Conservation (phyloP, 1,284 basidiomycete species). For the Boletellus deceptivus region DNA sequence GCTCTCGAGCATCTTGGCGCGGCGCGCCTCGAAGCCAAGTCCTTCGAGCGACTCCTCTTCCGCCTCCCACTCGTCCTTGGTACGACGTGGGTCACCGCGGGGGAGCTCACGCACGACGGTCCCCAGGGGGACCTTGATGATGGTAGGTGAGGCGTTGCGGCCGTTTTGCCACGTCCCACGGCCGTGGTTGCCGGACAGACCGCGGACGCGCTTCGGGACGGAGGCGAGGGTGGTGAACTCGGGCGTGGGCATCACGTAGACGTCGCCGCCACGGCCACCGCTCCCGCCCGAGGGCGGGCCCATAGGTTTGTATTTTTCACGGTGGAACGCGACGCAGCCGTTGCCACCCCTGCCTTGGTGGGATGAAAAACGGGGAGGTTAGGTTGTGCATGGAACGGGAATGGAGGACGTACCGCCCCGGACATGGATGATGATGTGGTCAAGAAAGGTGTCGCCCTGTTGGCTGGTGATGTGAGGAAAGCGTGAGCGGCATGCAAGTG, state of each 20-base stretch:
- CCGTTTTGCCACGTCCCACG: slow-evolving; percentile 86
- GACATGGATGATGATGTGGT: slow-evolving; percentile 75
- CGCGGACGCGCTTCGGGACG: slow-evolving; percentile 68
- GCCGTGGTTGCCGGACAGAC: slow-evolving; percentile 67
- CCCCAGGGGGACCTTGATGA: slow-evolving; percentile 83
- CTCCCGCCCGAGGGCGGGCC: slow-evolving; percentile 90
- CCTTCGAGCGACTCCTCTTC: slow-evolving; percentile 61
- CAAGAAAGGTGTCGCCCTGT: slow-evolving; percentile 78
- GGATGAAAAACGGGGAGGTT: not conserved
- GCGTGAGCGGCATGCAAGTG: not conserved
- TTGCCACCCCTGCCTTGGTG: slow-evolving; percentile 74
- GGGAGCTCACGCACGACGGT: slow-evolving; percentile 81
- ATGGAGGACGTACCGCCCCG: slow-evolving; percentile 60
- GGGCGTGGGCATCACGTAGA: slow-evolving; percentile 78
- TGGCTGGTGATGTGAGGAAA: slow-evolving; percentile 7
- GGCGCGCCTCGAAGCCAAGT: slow-evolving; percentile 44
- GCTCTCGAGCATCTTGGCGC: slow-evolving; percentile 59
- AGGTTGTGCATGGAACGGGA: slow-evolving; percentile 4
- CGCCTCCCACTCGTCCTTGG: slow-evolving; percentile 64
- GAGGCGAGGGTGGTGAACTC: slow-evolving; percentile 76
- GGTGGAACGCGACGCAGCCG: slow-evolving; percentile 81
- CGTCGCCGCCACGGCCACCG: slow-evolving; percentile 84
- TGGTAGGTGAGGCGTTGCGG: slow-evolving; percentile 63
- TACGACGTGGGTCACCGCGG: slow-evolving; percentile 58
- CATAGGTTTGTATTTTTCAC: slow-evolving; percentile 73